Base-by-base conservation (phyloP, 352 stramenopile genomes). In the Phytophthora syringae region DNA sequence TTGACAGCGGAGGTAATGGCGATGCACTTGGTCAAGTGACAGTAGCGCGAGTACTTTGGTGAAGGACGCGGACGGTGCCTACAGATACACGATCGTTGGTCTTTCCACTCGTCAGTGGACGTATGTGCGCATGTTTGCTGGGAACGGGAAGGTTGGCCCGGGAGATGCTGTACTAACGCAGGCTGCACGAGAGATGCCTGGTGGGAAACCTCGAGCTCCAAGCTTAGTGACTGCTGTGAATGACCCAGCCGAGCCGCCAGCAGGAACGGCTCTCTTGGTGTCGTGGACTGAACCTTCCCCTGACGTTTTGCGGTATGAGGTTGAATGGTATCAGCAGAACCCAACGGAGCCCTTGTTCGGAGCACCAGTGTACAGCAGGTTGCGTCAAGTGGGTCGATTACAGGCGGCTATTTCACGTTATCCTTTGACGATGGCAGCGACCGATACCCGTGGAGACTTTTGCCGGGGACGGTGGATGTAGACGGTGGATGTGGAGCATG, bases 261-360 rank as follows among this genome's bases (percentile, higher is more conserved):
- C 76, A 7, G 87, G 87, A 0, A 77, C 72, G 24, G 76, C 74
- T 9, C 43, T 95, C 18, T 63, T 77, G 1, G 83, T 93, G 0
- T 69, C 66, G 9, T 95, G 87, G 87, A 52, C 69, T 7, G 59
- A 79, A 20, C 67, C 78, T 5, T 24, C 52, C 5, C 72, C n/a
- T 25, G 68, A 73, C 55, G 58, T 73, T 22, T 16, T 21, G 0
- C 55, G 51, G 1, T 96, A 94, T 21, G 59, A 74, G 6, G 60
- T 96, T 13, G 86, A 96, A 56, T 93, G 86, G 88, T 94, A 78
- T 51, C 76, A 90, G n/a, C 76, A 80, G 48, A 76, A 68, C 6
- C 20, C 67, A 2, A 78, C 80, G 0, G 64, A 79, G 5, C 81
- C 84, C 18, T 74, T 89, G 43, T 94, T 93, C 52, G 89, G 82